phyloP scores from a whole-genome alignment of 1,139 yeast genomes.

The Magnusiomyces ingens region DNA sequence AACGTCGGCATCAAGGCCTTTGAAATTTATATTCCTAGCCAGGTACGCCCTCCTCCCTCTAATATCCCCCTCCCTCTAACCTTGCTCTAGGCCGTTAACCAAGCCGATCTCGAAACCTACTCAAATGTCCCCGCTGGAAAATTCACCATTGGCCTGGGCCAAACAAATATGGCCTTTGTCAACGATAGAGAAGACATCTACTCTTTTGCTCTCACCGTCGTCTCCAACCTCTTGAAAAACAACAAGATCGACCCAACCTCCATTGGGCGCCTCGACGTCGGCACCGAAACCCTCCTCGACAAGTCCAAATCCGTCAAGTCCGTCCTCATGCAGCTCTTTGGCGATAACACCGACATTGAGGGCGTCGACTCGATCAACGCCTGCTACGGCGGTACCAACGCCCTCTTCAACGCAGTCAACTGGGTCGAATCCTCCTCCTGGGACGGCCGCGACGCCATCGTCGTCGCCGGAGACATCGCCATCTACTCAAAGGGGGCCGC shows the following conservation, averaged over 20 bases:
- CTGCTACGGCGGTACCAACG: constrained; percentile 98
- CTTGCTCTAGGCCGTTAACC: constrained; percentile 60
- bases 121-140: constrained; percentile 91
- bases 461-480: constrained; percentile 96
- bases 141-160: constrained; percentile 97
- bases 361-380: constrained; percentile 97
- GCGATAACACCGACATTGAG: constrained; percentile 84
- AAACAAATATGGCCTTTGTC: constrained; percentile 95
- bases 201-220: constrained; percentile 81
- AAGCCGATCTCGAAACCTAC: constrained; percentile 74
- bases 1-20: constrained; percentile 96
- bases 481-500: constrained; percentile 96
- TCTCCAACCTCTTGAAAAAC: constrained; percentile 67
- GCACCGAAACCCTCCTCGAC: constrained; percentile 95
- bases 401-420: constrained; percentile 86
- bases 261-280: constrained; percentile 95
- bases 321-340: constrained; percentile 90
- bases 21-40: constrained; percentile 81
- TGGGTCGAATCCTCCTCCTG: constrained; percentile 96
- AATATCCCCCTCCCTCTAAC: too few species aligned
- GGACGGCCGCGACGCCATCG: constrained; percentile 99
- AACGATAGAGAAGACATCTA: constrained; percentile 97
- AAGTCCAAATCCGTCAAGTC: constrained; percentile 96
- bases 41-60: constrained; percentile 34
- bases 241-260: constrained; percentile 72